phyloP scores from a whole-genome alignment of 176 grass and related monocot genomes.

The Raddia distichophylla region DNA sequence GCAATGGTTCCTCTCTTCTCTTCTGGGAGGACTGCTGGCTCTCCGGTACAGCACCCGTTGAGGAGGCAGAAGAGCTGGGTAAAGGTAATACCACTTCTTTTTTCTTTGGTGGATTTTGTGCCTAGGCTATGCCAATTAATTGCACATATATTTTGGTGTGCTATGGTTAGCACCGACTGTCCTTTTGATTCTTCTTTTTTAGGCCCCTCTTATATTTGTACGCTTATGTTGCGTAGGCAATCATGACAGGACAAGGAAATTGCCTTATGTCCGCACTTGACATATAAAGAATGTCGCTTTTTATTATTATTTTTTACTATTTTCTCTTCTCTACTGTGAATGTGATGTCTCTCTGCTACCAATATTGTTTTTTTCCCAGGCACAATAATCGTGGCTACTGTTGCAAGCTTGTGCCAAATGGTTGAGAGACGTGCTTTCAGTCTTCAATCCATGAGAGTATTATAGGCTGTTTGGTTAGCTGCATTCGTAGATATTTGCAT shows the following conservation, averaged over 20 bases:
- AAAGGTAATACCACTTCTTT: conserved; percentile 55
- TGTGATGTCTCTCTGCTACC: not conserved
- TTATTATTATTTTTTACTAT: not conserved
- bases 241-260: not conserved
- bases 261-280: not conserved
- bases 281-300: not conserved
- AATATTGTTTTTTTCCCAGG: conserved; percentile 48
- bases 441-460: conserved; percentile 72
- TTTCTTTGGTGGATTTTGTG: not conserved
- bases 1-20: too few species aligned
- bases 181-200: not conserved
- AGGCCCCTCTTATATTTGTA: not conserved
- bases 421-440: conserved; percentile 68
- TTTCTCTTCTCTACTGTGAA: not conserved
- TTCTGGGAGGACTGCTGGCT: too few species aligned
- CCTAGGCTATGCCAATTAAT: conserved; percentile 1
- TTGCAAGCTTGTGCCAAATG: conserved; percentile 89
- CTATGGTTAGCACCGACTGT: not conserved
- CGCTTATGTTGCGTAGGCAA: not conserved
- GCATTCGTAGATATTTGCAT: too few species aligned
- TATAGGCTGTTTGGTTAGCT: too few species aligned
- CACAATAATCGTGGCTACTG: conserved; percentile 76
- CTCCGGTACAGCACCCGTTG: too few species aligned
- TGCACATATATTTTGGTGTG: not conserved
- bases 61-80: conserved; percentile 95